Evolutionary conservation across 495 filamentous ascomycete species (phyloP), one percentile per base, ranked within the genome.

Genomic region (Penicillium odoratum): DNA sequence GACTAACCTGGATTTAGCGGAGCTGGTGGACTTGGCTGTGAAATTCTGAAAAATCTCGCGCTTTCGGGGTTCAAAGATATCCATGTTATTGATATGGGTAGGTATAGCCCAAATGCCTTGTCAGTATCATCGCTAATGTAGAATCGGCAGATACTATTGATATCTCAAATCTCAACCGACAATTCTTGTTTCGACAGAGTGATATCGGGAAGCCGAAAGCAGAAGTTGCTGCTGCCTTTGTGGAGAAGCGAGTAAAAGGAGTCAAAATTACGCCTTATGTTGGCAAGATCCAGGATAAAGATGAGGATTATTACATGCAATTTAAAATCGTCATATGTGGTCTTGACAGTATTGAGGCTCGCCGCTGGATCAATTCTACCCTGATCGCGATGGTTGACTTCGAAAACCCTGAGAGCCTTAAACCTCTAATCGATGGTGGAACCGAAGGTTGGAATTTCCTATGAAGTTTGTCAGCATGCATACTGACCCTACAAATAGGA

Each of bases 41-140:
- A 99, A 71, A 93, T 99, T 49, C 73, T 99, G 40, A 99, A 99
- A 78, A 92, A 98, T 64, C 84, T 99, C 9, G 94, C 95, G 30
- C 81, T 97, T 4, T 97, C 93, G 4, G 92, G 95, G 10, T 98
- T 98, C 77, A 95, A 89, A 71, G 82, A 97, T 69, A 97, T 99
- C 57, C 92, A 98, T 78, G 93, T 99, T 40, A 98, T 99, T 63
- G 95, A 99, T 78, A 99, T 99, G 95, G 93, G 90, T 84, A 73
- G 55, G 68, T 67, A 9, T 7, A 44, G 36, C 43, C 56, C 26
- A 4, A 21, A 16, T 3, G 0, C 3, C 6, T 46, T 13, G 30
- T 25, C 13, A 21, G 34, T 18, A 3, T 5, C 8, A 44, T 26
- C 9, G 21, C 44, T 51, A 13, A 56, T 64, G 66, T 69, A 59